Conservation (phyloP, 228 moss, liverwort and hornwort species). For the Sphagnum magellanicum region DNA sequence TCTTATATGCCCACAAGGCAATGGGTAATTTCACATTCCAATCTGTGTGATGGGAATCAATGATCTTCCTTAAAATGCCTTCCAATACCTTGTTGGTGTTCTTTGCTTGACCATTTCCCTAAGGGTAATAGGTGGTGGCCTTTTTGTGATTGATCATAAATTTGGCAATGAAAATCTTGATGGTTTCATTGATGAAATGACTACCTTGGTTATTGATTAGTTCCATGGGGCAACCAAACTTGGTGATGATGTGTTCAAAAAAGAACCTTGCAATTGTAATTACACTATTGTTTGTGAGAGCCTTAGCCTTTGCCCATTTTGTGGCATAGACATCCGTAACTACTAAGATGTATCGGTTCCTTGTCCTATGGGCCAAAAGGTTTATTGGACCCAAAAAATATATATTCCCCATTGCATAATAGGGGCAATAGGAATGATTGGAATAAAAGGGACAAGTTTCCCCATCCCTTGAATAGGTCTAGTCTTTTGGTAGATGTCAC, state of each 20-base stretch:
- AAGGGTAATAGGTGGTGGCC: too few relatives aligned
- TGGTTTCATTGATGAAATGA: slow-evolving; percentile 1
- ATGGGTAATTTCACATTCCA: too few relatives aligned
- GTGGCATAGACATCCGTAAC: slow-evolving; percentile 2
- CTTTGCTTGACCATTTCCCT: too few relatives aligned
- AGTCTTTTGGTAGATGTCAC: background rate
- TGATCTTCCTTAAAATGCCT: too few relatives aligned
- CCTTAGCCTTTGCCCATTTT: slow-evolving; percentile 1
- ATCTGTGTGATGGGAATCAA: too few relatives aligned
- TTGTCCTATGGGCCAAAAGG: background rate
- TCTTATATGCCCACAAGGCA: too few relatives aligned
- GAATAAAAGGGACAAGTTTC: background rate
- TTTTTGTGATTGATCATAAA: too few relatives aligned
- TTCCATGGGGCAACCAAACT: slow-evolving; percentile 2
- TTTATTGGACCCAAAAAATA: slow-evolving; percentile 2
- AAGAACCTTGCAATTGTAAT: background rate
- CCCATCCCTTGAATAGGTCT: background rate
- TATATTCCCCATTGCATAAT: slow-evolving; percentile 5
- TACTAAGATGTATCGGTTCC: slow-evolving; percentile 1
- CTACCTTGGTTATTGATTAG: background rate
- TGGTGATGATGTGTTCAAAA: background rate
- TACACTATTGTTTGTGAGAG: background rate
- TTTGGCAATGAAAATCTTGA: too few relatives aligned
- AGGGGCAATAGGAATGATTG: background rate
- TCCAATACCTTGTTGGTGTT: too few relatives aligned